Evolutionary conservation across 176 grass and related monocot species (phyloP).

Genomic region (Phyllostachys edulis): DNA sequence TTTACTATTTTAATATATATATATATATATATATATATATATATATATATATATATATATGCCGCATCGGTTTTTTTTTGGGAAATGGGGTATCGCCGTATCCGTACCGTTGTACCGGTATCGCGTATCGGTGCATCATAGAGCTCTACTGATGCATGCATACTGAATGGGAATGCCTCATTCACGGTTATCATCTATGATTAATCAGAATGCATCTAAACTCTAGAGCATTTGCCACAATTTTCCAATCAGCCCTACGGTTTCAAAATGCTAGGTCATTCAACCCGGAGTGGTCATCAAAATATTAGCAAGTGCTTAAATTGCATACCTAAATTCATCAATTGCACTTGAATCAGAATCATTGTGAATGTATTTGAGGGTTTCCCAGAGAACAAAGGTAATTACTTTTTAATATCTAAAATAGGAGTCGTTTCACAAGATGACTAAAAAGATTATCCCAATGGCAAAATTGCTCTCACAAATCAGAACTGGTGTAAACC

Average conservation of each 20-base stretch:
- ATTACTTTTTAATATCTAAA: neutral
- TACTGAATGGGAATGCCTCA: neutral
- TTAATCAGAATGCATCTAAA: neutral
- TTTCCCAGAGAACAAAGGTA: neutral
- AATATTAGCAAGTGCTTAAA: neutral
- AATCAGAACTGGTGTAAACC: neutral
- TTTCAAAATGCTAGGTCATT: slow-evolving; percentile 20
- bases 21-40: too few relatives aligned
- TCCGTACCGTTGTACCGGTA: too few relatives aligned
- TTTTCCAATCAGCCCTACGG: neutral
- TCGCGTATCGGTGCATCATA: too few relatives aligned
- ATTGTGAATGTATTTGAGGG: neutral
- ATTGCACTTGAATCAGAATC: neutral
- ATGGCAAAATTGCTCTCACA: neutral
- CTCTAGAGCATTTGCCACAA: slow-evolving; percentile 2
- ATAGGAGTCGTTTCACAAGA: neutral
- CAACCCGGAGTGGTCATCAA: neutral
- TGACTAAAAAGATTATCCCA: neutral
- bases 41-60: too few relatives aligned
- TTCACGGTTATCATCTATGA: neutral
- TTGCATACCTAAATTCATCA: neutral
- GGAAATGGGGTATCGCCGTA: too few relatives aligned
- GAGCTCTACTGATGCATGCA: neutral
- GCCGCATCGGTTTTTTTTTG: too few relatives aligned
- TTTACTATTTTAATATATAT: too few relatives aligned